A percentile compares a stretch with the other conserved stretches of the same genome.
phyloP scores from a whole-genome alignment of 768 basidiomycete genomes.

The Cytidiella melzeri region DNA sequence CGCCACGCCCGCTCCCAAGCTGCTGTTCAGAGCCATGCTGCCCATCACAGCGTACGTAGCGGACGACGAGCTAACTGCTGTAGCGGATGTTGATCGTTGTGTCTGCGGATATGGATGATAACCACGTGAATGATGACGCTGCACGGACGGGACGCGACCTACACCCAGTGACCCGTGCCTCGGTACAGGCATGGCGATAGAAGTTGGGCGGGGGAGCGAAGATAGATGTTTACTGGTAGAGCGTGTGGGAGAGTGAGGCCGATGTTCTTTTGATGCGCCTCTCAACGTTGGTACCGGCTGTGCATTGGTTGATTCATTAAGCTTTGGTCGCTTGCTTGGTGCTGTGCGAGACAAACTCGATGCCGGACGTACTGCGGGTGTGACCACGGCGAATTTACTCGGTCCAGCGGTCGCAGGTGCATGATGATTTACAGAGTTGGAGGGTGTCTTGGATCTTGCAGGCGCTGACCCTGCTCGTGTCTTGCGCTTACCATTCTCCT shows the following conservation, averaged over 20 bases:
- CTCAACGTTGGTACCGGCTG: constrained; percentile 3
- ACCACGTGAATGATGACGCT: constrained; percentile 22
- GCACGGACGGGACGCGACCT: constrained; percentile 28
- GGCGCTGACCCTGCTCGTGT: constrained; percentile 41
- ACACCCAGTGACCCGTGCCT: constrained; percentile 27
- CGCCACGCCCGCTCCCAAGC: constrained; percentile 22
- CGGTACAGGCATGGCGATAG: constrained; percentile 44
- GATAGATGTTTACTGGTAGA: no score
- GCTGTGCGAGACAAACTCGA: constrained; percentile 31
- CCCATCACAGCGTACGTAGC: constrained; percentile 17
- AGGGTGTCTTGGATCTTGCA: constrained; percentile 55
- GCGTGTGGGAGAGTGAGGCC: no score
- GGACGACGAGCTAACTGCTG: constrained; percentile 15
- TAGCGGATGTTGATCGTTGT: constrained; percentile 2
- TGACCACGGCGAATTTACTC: constrained; percentile 38
- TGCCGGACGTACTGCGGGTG: constrained; percentile 45
- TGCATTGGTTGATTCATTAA: constrained; percentile 33
- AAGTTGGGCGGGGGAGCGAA: constrained; percentile 35
- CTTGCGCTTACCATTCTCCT: constrained; percentile 55
- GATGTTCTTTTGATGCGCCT: no score
- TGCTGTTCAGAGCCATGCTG: constrained; percentile 7
- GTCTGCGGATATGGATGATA: constrained; percentile 16
- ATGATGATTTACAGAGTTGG: constrained; percentile 26
- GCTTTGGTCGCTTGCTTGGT: constrained; percentile 58
- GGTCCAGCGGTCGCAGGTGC: constrained; percentile 26